Evolutionary conservation across 345 rosid species (phyloP).

Genomic region (Populus nigra): DNA sequence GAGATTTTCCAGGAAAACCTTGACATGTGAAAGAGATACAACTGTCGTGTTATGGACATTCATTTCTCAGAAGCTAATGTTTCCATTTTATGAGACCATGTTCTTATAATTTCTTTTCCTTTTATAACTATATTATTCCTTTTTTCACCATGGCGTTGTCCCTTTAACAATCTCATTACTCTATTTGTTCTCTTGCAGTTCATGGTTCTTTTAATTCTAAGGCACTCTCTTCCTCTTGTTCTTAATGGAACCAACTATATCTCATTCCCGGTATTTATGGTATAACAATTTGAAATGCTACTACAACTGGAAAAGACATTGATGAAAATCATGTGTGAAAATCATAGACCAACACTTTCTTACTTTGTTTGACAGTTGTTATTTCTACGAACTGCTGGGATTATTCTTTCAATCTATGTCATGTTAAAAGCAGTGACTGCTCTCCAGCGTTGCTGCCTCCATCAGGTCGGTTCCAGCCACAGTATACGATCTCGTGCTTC

Average conservation of each 20-base stretch:
- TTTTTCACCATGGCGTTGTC: too few species aligned
- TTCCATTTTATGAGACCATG: too few species aligned
- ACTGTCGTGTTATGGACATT: too few species aligned
- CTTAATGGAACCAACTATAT: constrained; percentile 40
- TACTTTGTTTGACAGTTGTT: constrained; percentile 39
- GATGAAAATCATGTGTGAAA: not conserved
- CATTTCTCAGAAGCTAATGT: too few species aligned
- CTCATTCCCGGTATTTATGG: constrained; percentile 59
- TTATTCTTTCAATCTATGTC: constrained; percentile 67
- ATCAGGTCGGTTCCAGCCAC: constrained; percentile 31
- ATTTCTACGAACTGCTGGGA: constrained; percentile 56
- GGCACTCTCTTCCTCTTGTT: constrained; percentile 72
- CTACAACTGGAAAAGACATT: not conserved
- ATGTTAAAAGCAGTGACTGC: constrained; percentile 48
- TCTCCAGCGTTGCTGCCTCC: constrained; percentile 42
- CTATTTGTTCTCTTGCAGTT: constrained; percentile 46
- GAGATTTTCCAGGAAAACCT: too few species aligned
- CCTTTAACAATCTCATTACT: not conserved
- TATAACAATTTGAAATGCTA: constrained; percentile 11
- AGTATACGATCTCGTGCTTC: not conserved
- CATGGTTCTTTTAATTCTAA: constrained; percentile 67
- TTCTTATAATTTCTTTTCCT: too few species aligned
- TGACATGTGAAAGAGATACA: too few species aligned
- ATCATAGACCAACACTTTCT: not conserved
- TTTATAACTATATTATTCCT: too few species aligned